phyloP scores from a whole-genome alignment of 305 asterid genomes.

The Plantago rigida region DNA sequence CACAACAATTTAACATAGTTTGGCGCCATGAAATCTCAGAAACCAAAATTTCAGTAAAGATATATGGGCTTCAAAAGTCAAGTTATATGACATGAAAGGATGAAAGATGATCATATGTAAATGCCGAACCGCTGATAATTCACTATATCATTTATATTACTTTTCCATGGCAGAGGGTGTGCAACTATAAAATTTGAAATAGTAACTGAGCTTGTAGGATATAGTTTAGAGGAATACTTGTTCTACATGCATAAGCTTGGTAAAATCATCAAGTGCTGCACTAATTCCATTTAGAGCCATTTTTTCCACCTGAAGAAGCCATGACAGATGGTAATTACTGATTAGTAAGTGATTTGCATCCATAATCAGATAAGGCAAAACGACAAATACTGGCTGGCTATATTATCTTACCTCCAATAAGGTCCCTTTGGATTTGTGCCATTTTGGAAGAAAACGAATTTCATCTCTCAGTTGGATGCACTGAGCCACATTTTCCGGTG shows the following conservation, averaged over 20 bases:
- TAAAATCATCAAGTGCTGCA: conserved; percentile 59
- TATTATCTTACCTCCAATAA: conserved; percentile 50
- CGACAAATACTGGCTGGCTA: neutral
- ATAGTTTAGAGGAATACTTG: conserved; percentile 33
- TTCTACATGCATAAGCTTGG: conserved; percentile 34
- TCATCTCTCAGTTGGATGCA: conserved; percentile 69
- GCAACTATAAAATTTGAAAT: neutral
- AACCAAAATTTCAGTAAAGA: no score
- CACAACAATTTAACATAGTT: no score
- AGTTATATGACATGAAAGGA: no score
- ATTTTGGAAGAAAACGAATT: conserved; percentile 67
- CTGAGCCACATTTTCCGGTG: conserved; percentile 77
- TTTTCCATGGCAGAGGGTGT: no score
- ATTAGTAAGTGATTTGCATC: conserved; percentile 1
- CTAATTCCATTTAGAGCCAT: conserved; percentile 63
- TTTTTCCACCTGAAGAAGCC: conserved; percentile 59
- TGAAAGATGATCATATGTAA: no score
- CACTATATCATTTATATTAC: no score
- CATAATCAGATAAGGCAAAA: neutral
- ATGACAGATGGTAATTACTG: neutral
- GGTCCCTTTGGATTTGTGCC: conserved; percentile 69
- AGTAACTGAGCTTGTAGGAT: conserved; percentile 3
- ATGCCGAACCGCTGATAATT: no score
- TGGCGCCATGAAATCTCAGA: no score
- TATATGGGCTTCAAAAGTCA: no score